Base-by-base conservation (phyloP, 176 grass and related monocot genomes). In the Oryza longistaminata region DNA sequence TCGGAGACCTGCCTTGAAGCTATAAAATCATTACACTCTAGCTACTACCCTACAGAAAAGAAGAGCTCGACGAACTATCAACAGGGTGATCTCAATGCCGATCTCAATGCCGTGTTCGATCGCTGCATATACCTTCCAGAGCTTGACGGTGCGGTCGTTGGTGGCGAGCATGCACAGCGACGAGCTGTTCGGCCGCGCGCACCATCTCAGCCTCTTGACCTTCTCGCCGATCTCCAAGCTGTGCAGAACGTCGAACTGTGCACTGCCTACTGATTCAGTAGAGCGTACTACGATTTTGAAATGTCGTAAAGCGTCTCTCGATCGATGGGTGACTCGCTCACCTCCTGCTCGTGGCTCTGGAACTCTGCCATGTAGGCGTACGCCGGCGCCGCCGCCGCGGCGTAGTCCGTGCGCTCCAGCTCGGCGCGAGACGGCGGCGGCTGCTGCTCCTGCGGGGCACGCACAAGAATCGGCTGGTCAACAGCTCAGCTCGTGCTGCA, bases 311-410 rank as follows among this genome's bases (percentile, higher is more conserved):
- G 19, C 11, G 42, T 21, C 4, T 21, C 4, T 9, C 40, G 75
- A 35, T 35, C 34, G 34, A 50, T 34, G 11, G 26, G 16, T 74
- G 67, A 26, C 7, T 58, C 58, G 10, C 46, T 21, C 78, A 83
- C 87, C 90, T 87, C 87, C 40, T 55, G 70, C 34, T 89, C 90
- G 52, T 92, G 90, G 88, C 90, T 89, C 82, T 87, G 90, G 81
- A 89, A 89, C 87, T 92, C 87, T 22, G 76, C 76, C 76, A 71
- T 71, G 80, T 73, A 92, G 62, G 31, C 29, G 85, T 89, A 92
- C 77, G 34, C 75, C 87, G 83, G 87, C 75, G 68, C 69, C 17
- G 60, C 40, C 2, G 61, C 83, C 5, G 64, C 80, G 78, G 76
- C 16, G 64, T 70, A 19, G 66, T 88, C 90, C 8, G 44, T 15